These are phyloP conservation scores for Synchytrium microbalum DNA, from an alignment of 371 early-diverging fungal genomes.

Conservation along the genomic window DNA sequence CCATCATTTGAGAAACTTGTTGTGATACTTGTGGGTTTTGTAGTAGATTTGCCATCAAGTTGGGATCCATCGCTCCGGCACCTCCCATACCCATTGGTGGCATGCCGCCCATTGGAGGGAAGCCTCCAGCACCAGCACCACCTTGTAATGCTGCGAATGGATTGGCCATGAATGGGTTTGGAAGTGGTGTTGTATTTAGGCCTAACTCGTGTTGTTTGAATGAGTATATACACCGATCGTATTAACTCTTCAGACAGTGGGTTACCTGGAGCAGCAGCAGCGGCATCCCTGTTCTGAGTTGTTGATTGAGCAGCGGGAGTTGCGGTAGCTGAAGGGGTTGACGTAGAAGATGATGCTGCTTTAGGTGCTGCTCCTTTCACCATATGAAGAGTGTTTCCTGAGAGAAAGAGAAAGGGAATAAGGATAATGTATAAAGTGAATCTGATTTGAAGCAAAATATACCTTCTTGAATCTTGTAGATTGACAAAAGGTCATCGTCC, in stretches of 20 bases:
- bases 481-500: constrained; percentile 69
- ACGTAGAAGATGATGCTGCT: constrained; percentile 11
- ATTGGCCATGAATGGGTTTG: constrained; percentile 11
- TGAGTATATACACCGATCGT: constrained; percentile 7
- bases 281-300: too few species aligned
- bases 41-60: constrained; percentile 62
- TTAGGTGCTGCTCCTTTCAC: constrained; percentile 49
- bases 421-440: background rate
- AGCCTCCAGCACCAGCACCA: constrained; percentile 36
- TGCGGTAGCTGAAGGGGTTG: constrained; percentile 9
- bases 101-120: constrained; percentile 5
- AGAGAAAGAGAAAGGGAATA: background rate
- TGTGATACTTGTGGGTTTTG: constrained; percentile 77
- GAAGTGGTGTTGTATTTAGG: background rate
- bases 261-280: too few species aligned
- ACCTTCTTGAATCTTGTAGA: constrained; percentile 62
- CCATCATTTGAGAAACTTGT: constrained; percentile 61
- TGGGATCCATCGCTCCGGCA: constrained; percentile 46
- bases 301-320: constrained; percentile 5
- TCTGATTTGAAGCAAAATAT: too few species aligned
- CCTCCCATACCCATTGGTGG: constrained; percentile 7
- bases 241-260: too few species aligned
- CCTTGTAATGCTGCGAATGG: constrained; percentile 41
- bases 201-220: background rate
- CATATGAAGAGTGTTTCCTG: constrained; percentile 64